phyloP scores from a whole-genome alignment of 2,329 filamentous ascomycete genomes.

The Penicillium griseofulvum region DNA sequence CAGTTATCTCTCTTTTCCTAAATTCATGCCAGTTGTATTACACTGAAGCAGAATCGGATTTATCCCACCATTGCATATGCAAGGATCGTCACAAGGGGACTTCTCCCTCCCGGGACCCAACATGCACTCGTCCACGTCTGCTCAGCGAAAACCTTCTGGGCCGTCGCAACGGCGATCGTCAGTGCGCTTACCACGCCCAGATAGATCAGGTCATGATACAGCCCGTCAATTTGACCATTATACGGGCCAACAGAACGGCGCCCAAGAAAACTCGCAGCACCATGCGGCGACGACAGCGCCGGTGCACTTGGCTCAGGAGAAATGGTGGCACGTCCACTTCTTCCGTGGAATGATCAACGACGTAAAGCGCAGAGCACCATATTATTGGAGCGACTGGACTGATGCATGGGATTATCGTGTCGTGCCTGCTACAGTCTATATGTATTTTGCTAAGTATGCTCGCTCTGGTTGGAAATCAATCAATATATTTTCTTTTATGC shows the following conservation, averaged over 20 bases:
- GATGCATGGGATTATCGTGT: slow-evolving; percentile 92
- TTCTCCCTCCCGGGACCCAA: slow-evolving; percentile 26
- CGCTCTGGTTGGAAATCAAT: background rate
- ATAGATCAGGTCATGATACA: slow-evolving; percentile 11
- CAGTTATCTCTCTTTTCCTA: background rate
- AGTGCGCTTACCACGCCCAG: slow-evolving; percentile 19
- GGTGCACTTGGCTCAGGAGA: slow-evolving; percentile 13
- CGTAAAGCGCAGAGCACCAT: slow-evolving; percentile 69
- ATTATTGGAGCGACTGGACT: slow-evolving; percentile 76
- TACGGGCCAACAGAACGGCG: slow-evolving; percentile 2
- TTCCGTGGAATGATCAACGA: slow-evolving; percentile 81
- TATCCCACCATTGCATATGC: slow-evolving; percentile 5
- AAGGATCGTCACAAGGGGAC: slow-evolving; percentile 18
- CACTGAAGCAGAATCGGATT: background rate
- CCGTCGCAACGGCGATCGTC: slow-evolving; percentile 25
- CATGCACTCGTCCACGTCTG: slow-evolving; percentile 28
- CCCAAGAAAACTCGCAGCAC: slow-evolving; percentile 7
- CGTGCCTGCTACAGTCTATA: slow-evolving; percentile 81
- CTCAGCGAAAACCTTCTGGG: slow-evolving; percentile 28
- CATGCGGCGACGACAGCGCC: slow-evolving; percentile 14
- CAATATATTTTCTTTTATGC: background rate
- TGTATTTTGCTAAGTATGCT: slow-evolving; percentile 88
- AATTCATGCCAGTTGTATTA: background rate
- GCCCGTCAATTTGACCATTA: slow-evolving; percentile 11
- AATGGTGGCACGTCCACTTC: slow-evolving; percentile 72